Base-by-base conservation (phyloP, 2,329 filamentous ascomycete genomes). In the Xylariomycetidae sp. region DNA sequence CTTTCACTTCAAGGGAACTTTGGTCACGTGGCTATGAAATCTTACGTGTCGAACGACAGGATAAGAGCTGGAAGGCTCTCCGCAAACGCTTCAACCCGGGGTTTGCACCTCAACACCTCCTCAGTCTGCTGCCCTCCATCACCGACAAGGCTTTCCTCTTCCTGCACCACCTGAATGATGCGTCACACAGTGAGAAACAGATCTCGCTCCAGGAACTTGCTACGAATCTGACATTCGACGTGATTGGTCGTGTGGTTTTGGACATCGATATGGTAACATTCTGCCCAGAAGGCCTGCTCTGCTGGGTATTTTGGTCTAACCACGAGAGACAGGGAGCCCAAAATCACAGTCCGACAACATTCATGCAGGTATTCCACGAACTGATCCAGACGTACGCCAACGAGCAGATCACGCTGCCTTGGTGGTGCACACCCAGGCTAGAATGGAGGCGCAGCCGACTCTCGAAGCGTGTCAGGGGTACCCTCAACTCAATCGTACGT, bases 221-320 rank as follows among this genome's bases (percentile, higher is more conserved):
- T 23, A 37, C 33, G 3, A 40, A 42, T 26, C 29, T 46, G 18
- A 41, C 41, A 5, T 42, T 46, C 14, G 39, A 42, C 18, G 31
- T 42, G 6, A 46, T 46, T 30, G 41, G 41, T 5, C 23, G 16
- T 25, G 35, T 41, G 12, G 35, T 36, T 12, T 22, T 43, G 6
- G 33, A 30, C 25, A 25, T 29, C 8, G 37, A 41, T 12, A 32
- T 41, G 28, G 20, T 23, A 8, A n/a, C n/a, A n/a, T n/a, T n/a
- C n/a, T n/a, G n/a, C n/a, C n/a, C n/a, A n/a, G n/a, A n/a, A n/a
- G n/a, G n/a, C n/a, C n/a, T n/a, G n/a, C n/a, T n/a, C n/a, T n/a
- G n/a, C n/a, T n/a, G n/a, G n/a, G n/a, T n/a, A n/a, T n/a, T n/a
- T n/a, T n/a, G n/a, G n/a, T n/a, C n/a, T n/a, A 31, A n/a, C n/a